phyloP scores from a whole-genome alignment of 148 eudicot genomes.

The Oxyria digyna region DNA sequence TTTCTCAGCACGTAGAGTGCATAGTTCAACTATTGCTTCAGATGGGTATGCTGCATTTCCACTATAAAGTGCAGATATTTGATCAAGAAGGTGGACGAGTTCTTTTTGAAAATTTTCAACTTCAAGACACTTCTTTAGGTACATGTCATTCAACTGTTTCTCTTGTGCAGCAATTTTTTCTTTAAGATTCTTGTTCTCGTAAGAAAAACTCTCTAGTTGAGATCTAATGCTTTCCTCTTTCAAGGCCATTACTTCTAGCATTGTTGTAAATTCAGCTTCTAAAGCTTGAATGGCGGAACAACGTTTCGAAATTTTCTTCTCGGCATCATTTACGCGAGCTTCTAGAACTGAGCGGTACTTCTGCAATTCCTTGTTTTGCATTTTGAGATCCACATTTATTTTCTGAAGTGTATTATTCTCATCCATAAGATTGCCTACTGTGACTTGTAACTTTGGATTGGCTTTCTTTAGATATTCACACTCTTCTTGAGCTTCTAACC shows the following conservation, averaged over 20 bases:
- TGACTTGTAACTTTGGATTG: conserved; percentile 41
- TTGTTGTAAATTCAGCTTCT: conserved; percentile 35
- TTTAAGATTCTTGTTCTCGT: conserved; percentile 31
- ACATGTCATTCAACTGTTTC: conserved; percentile 29
- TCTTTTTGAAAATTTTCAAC: conserved; percentile 52
- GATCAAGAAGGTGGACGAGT: conserved; percentile 41
- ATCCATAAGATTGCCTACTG: conserved; percentile 39
- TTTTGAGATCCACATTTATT: conserved; percentile 39
- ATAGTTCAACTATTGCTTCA: conserved; percentile 32
- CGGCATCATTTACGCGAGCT: conserved; percentile 36
- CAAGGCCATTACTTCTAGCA: conserved; percentile 37
- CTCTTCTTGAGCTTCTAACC: conserved; percentile 52
- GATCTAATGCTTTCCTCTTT: conserved; percentile 44
- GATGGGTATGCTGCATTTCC: conserved; percentile 28
- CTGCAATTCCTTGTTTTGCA: conserved; percentile 42
- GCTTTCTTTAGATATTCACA: conserved; percentile 42
- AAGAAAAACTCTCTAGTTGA: conserved; percentile 48
- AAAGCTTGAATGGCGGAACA: conserved; percentile 33
- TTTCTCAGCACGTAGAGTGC: conserved; percentile 42
- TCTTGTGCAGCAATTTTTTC: conserved; percentile 39
- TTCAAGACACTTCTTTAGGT: conserved; percentile 41
- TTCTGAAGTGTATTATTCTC: conserved; percentile 46
- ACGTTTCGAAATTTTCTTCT: conserved; percentile 24
- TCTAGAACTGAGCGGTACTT: conserved; percentile 29
- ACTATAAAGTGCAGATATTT: conserved; percentile 25